These are phyloP conservation scores for Phylloporus sp. DNA, from an alignment of 768 basidiomycete species.

Conservation along the genomic window DNA sequence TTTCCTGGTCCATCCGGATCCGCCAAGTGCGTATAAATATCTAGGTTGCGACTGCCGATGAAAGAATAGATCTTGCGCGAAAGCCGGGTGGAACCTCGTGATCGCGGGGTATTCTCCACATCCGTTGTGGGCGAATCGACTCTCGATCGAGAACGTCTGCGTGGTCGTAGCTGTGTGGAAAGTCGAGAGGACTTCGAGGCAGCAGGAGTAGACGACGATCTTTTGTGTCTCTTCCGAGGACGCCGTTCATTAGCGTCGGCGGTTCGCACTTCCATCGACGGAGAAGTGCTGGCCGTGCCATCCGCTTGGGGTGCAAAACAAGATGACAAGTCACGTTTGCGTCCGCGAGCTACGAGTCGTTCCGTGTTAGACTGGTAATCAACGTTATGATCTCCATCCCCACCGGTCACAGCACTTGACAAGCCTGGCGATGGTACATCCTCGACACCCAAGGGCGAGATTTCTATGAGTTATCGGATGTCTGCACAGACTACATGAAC, in stretches of 20 bases:
- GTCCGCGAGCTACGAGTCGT: constrained; percentile 14
- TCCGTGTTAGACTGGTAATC: constrained; percentile 1
- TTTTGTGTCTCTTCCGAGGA: constrained; percentile 20
- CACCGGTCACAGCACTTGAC: constrained; percentile 10
- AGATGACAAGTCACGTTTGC: constrained; percentile 13
- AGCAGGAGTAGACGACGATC: constrained; percentile 19
- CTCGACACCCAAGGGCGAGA: constrained; percentile 5
- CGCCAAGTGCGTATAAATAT: constrained; percentile 29
- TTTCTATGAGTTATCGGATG: constrained; percentile 6
- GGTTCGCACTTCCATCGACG: background rate
- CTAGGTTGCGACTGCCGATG: constrained; percentile 12
- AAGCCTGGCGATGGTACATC: constrained; percentile 4
- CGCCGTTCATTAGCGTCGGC: constrained; percentile 2
- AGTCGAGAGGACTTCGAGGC: constrained; percentile 8
- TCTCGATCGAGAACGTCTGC: constrained; percentile 16
- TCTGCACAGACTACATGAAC: background rate
- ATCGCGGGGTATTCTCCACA: background rate
- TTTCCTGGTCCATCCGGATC: constrained; percentile 12
- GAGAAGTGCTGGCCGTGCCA: background rate
- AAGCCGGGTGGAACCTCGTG: constrained; percentile 20
- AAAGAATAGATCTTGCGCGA: constrained; percentile 17
- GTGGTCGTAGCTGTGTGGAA: constrained; percentile 4
- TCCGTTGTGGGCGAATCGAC: constrained; percentile 13
- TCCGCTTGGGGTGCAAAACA: background rate
- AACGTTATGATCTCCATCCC: background rate